Percentiles rank a stretch among this genome's conserved stretches.
phyloP scores from a whole-genome alignment of 1,139 yeast genomes.

The Lodderomyces margitis region DNA sequence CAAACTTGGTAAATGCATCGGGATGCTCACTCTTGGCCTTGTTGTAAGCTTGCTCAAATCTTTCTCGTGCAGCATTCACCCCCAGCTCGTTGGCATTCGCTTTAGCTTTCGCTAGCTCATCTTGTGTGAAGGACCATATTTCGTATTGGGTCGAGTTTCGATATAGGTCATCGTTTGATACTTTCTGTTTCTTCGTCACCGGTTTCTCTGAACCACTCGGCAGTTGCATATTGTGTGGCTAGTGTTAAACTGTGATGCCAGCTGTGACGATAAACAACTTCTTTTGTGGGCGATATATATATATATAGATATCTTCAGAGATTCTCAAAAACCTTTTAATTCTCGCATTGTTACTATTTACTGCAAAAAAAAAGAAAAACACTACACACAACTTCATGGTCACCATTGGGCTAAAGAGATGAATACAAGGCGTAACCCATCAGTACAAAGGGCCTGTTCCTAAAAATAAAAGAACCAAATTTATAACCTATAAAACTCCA shows the following conservation, averaged over 20 bases:
- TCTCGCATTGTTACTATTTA: not conserved
- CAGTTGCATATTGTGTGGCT: not conserved
- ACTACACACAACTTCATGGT: no score
- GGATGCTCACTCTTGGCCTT: constrained; percentile 30
- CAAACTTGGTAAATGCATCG: constrained; percentile 27
- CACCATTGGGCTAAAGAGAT: no score
- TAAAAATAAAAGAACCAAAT: not conserved
- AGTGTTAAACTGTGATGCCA: not conserved
- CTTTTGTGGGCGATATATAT: no score
- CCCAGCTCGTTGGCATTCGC: constrained; percentile 55
- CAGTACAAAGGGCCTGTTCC: no score
- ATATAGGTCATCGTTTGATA: constrained; percentile 78
- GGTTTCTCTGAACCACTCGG: constrained; percentile 1
- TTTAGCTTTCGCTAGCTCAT: constrained; percentile 50
- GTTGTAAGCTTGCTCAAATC: constrained; percentile 25
- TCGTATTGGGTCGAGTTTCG: constrained; percentile 83
- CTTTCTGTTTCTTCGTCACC: constrained; percentile 20
- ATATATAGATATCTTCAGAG: no score
- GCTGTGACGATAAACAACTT: no score
- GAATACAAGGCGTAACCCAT: no score
- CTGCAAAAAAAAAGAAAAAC: no score
- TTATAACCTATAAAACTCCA: constrained; percentile 2
- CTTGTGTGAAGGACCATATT: constrained; percentile 76
- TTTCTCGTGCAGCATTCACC: constrained; percentile 36
- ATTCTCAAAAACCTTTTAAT: not conserved